These are phyloP conservation scores for Penicillium sp. DNA, from an alignment of 2,329 filamentous ascomycete genomes.

Conservation along the genomic window DNA sequence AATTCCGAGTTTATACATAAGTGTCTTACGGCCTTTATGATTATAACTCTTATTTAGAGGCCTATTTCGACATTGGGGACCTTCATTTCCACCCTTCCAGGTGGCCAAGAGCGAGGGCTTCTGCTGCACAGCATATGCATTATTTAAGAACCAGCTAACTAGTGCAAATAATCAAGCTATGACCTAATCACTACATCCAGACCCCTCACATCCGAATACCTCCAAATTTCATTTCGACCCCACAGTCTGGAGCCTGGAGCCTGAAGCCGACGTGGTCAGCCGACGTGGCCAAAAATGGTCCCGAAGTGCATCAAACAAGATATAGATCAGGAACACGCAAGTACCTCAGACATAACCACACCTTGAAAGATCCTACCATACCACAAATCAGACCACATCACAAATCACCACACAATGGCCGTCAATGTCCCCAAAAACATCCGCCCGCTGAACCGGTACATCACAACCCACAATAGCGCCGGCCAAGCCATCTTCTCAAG, in stretches of 20 bases:
- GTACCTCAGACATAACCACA: background rate
- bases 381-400: background rate
- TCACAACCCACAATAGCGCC: conserved; percentile 34
- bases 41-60: too few species aligned
- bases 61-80: too few species aligned
- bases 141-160: background rate
- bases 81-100: background rate
- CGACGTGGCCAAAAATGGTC: conserved; percentile 27
- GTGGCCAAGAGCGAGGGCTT: background rate
- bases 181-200: background rate
- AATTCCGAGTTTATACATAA: too few species aligned
- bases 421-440: conserved; percentile 19
- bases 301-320: conserved; percentile 16
- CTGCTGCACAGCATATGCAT: background rate
- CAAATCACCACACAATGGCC: background rate
- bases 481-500: conserved; percentile 38
- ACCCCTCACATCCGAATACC: background rate
- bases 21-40: too few species aligned
- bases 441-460: conserved; percentile 36
- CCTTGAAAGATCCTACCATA: background rate
- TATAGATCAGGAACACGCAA: conserved; percentile 8
- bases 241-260: background rate
- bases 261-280: too few species aligned
- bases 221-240: background rate
- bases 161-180: background rate